Evolutionary conservation across 371 early-diverging fungal species (phyloP).

Genomic region (Mortierella sp.): DNA sequence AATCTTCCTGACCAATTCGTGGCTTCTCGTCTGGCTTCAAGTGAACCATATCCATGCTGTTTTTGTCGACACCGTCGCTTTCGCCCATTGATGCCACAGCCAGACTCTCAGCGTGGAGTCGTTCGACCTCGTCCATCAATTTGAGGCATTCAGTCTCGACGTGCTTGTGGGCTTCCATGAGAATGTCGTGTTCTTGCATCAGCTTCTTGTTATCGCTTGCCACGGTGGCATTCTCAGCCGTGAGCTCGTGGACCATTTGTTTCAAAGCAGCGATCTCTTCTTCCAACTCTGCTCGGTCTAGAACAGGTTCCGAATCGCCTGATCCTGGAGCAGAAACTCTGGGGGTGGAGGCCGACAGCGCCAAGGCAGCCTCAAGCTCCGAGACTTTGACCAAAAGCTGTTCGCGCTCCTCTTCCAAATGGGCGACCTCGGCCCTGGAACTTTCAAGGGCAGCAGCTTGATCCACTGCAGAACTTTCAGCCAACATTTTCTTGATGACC

Average conservation of each 20-base stretch:
- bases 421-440: constrained; percentile 41
- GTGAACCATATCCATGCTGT: constrained; percentile 18
- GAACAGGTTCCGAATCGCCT: constrained; percentile 23
- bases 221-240: constrained; percentile 51
- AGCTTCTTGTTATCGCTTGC: constrained; percentile 64
- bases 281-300: constrained; percentile 45
- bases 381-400: constrained; percentile 54
- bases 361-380: constrained; percentile 52
- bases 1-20: constrained; percentile 25
- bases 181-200: constrained; percentile 59
- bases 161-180: constrained; percentile 73
- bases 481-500: constrained; percentile 24
- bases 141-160: constrained; percentile 77
- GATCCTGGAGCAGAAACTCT: constrained; percentile 22
- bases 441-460: constrained; percentile 48
- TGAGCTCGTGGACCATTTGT: constrained; percentile 52
- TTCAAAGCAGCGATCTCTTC: constrained; percentile 45
- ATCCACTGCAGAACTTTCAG: constrained; percentile 12
- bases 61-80: constrained; percentile 29
- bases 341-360: constrained; percentile 39
- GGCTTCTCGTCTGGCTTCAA: constrained; percentile 48
- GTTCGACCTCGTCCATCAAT: constrained; percentile 81
- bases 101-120: constrained; percentile 69
- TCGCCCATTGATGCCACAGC: constrained; percentile 46
- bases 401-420: constrained; percentile 57